Conservation (phyloP, 2,329 filamentous ascomycete species). For the Colletotrichum sp. region DNA sequence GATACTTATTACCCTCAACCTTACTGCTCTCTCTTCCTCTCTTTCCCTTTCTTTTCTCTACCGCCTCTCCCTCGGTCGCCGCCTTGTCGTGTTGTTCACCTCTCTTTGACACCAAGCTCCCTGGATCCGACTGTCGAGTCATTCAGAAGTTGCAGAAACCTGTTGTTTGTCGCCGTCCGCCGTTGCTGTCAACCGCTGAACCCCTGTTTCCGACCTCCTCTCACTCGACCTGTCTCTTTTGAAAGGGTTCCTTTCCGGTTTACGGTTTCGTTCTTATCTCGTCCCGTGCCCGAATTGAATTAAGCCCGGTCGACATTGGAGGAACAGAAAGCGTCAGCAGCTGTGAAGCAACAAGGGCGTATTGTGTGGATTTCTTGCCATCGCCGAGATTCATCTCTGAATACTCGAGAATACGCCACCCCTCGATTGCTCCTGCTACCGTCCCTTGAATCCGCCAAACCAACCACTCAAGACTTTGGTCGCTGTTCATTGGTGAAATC, state of each 20-base stretch:
- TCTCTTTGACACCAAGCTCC: background rate
- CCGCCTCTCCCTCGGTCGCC: constrained; percentile 21
- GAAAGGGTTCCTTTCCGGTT: background rate
- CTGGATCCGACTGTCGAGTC: constrained; percentile 3
- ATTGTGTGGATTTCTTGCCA: background rate
- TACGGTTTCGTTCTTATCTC: constrained; percentile 2
- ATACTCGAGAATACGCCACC: background rate
- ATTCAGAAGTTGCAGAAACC: constrained; percentile 9
- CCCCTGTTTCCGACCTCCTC: background rate
- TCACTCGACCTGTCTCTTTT: background rate
- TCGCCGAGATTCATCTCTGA: background rate
- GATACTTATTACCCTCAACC: constrained; percentile 12
- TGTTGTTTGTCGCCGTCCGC: background rate
- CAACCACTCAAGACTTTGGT: background rate
- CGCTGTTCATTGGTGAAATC: background rate
- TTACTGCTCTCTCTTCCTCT: background rate
- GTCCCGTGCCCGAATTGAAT: background rate
- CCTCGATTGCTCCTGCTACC: background rate
- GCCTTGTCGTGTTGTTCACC: background rate
- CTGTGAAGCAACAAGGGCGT: background rate
- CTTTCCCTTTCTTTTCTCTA: background rate
- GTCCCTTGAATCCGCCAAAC: background rate
- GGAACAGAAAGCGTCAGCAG: background rate
- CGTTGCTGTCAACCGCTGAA: background rate
- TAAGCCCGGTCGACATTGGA: background rate